Conservation (phyloP, 164 flowering plant genomes). For the Cinnamomum micranthum region DNA sequence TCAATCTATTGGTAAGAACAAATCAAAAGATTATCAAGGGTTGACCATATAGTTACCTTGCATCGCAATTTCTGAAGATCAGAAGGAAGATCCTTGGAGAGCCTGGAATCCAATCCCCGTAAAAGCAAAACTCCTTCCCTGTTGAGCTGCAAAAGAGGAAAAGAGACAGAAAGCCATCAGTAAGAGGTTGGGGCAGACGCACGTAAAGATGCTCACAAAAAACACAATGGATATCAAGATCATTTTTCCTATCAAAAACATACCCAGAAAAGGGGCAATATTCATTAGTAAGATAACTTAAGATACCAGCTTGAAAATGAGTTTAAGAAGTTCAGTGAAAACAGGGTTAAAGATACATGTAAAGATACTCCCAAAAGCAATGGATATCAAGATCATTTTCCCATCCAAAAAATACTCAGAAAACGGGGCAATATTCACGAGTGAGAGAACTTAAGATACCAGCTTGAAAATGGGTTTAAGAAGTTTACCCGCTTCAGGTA, state of each 20-base stretch:
- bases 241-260: background rate
- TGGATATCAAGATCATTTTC: background rate
- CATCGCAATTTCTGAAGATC: conserved; percentile 97
- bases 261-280: background rate
- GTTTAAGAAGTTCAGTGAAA: conserved; percentile 6
- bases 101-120: conserved; percentile 91
- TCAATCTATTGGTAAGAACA: background rate
- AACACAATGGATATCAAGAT: background rate
- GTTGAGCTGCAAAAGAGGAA: conserved; percentile 53
- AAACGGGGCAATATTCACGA: background rate
- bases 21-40: background rate
- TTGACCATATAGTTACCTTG: conserved; percentile 52
- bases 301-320: background rate
- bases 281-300: background rate
- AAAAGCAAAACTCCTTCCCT: conserved; percentile 82
- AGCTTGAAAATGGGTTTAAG: background rate
- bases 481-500: conserved; percentile 61
- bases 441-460: background rate
- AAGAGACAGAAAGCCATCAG: background rate
- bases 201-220: background rate
- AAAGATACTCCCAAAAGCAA: background rate
- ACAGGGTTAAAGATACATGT: background rate
- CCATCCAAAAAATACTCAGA: background rate
- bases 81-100: conserved; percentile 87
- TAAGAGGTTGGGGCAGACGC: background rate